Evolutionary conservation across 1,284 basidiomycete genomes (phyloP).

Genomic region (Leccinum fallax): DNA sequence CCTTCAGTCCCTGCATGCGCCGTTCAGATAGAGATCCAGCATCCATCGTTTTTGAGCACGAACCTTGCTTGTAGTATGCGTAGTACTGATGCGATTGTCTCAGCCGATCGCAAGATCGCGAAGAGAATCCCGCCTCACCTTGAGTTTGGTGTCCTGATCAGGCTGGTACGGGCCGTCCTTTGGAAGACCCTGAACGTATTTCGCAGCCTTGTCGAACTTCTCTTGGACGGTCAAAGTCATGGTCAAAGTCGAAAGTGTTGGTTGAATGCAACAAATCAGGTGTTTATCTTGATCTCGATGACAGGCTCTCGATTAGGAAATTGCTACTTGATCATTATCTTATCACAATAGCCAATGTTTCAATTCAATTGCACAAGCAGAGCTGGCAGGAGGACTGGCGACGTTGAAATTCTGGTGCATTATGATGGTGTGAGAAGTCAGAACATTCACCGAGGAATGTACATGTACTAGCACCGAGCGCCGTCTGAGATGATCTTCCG

Average conservation of each 20-base stretch:
- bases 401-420: neutral
- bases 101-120: slow-evolving; percentile 13
- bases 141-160: slow-evolving; percentile 74
- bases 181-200: slow-evolving; percentile 71
- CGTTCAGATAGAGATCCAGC: slow-evolving; percentile 1
- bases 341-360: slow-evolving; percentile 3
- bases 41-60: slow-evolving; percentile 2
- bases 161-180: slow-evolving; percentile 81
- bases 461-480: slow-evolving; percentile 10
- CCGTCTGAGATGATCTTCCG: slow-evolving; percentile 7
- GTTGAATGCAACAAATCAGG: neutral
- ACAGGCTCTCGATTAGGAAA: slow-evolving; percentile 23
- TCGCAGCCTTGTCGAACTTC: slow-evolving; percentile 81
- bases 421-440: neutral
- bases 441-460: neutral
- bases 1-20: slow-evolving; percentile 68
- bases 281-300: slow-evolving; percentile 25
- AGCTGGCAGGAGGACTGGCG: neutral
- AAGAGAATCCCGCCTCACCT: slow-evolving; percentile 47
- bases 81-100: slow-evolving; percentile 74
- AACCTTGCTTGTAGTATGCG: slow-evolving; percentile 89
- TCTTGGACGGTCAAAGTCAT: slow-evolving; percentile 53
- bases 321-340: slow-evolving; percentile 1
- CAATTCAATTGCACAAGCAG: slow-evolving; percentile 4
- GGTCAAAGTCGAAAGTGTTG: slow-evolving; percentile 4